Conservation (phyloP, 306 rosid species). For the Cotoneaster glaucophyllus region DNA sequence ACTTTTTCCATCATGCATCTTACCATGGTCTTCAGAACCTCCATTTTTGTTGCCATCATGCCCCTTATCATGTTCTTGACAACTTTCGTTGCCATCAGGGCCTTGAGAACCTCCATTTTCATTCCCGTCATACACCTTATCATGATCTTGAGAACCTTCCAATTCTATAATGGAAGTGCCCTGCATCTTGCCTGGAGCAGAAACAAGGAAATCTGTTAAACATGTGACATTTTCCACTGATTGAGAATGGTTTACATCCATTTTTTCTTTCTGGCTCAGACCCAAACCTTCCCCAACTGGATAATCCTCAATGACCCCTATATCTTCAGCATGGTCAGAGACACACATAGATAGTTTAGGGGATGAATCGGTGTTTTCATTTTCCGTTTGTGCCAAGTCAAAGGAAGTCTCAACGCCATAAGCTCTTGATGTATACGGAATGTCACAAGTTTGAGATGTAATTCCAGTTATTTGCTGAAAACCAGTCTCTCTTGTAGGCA, state of each 20-base stretch:
- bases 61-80: neutral
- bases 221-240: constrained; percentile 18
- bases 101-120: neutral
- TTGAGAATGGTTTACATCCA: constrained; percentile 14
- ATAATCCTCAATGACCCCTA: constrained; percentile 36
- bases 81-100: constrained; percentile 4
- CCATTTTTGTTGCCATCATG: neutral
- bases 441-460: constrained; percentile 42
- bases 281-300: constrained; percentile 27
- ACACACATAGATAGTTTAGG: constrained; percentile 19
- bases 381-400: constrained; percentile 27
- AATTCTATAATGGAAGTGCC: constrained; percentile 2
- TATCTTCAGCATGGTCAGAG: constrained; percentile 42
- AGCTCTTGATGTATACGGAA: constrained; percentile 39
- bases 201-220: constrained; percentile 18
- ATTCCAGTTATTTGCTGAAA: constrained; percentile 49
- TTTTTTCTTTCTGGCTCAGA: constrained; percentile 32
- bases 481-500: constrained; percentile 40
- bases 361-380: constrained; percentile 25
- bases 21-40: constrained; percentile 21
- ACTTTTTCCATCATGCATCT: constrained; percentile 8
- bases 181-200: constrained; percentile 16
- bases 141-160: constrained; percentile 21
- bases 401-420: constrained; percentile 30
- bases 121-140: constrained; percentile 1